These are phyloP conservation scores for Pythium brachiatum DNA, from an alignment of 352 stramenopile genomes.

Conservation along the genomic window DNA sequence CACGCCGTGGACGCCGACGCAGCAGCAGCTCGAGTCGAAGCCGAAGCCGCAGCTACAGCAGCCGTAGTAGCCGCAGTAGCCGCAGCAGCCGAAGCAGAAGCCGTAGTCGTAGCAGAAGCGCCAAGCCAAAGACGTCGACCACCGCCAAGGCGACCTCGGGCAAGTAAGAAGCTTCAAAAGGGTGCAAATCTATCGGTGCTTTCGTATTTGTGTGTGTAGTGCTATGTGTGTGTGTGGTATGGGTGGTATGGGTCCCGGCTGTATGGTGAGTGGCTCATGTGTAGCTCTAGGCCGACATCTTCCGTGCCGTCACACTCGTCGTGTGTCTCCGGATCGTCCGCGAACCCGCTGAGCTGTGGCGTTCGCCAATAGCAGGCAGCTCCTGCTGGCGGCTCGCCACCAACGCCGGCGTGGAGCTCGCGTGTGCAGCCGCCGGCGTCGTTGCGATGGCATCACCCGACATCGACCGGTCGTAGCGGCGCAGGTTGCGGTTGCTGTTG, in stretches of 20 bases:
- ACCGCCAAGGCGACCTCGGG: background rate
- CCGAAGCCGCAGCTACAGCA: conserved; percentile 26
- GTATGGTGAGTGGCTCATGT: background rate
- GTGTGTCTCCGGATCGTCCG: conserved; percentile 11
- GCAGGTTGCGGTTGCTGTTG: conserved; percentile 18
- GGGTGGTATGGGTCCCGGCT: background rate
- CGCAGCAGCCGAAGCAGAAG: conserved; percentile 24
- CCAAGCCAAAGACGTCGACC: conserved; percentile 15
- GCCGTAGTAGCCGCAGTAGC: conserved; percentile 23
- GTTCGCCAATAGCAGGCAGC: background rate
- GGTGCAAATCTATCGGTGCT: background rate
- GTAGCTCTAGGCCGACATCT: conserved; percentile 17
- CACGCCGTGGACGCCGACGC: background rate
- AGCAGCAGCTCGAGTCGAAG: conserved; percentile 23
- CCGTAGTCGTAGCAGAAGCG: conserved; percentile 12
- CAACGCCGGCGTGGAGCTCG: background rate
- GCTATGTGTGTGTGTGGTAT: background rate
- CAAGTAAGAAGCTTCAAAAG: background rate
- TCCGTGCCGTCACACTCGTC: conserved; percentile 3
- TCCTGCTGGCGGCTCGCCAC: conserved; percentile 1
- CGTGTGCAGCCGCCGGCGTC: background rate
- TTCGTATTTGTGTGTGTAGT: background rate
- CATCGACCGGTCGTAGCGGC: conserved; percentile 15
- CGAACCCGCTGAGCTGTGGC: conserved; percentile 3
- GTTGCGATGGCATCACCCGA: conserved; percentile 13